Base-by-base conservation (phyloP, 805 yeast species). In the Wickerhamomyces xylosicus region DNA sequence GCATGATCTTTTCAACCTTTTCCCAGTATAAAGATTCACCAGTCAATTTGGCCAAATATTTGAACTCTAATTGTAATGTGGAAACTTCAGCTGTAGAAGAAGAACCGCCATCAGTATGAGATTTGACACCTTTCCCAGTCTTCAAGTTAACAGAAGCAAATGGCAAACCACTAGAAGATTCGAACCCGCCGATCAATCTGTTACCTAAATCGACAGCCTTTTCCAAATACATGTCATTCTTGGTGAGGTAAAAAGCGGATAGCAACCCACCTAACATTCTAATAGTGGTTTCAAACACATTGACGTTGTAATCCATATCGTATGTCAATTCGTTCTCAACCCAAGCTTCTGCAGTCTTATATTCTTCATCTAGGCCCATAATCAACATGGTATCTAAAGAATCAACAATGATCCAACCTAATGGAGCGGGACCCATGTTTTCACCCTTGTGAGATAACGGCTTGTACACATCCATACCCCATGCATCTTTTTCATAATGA, bases 331-430 rank as follows among this genome's bases (percentile, higher is more conserved):
- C 85, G 40, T 77, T 62, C 36, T 71, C 67, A 36, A 89, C 81
- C 95, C 95, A 89, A 5, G 72, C 55, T 43, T 75, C 71, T 5
- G 94, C 89, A 21, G 72, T 67, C 29, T 57, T 59, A 25, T 82
- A 63, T 51, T 84, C 87, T 9, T 73, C 77, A 6, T 70, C 59
- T 20, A 73, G 54, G 4, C 54, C 54, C 95, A 87, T 86, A 18
- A 87, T 43, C 63, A 77, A 69, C 66, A 89, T 59, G 0, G 96
- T 83, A 52, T 89, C 97, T 37, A 89, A 60, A 1, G 90, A 71
- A 57, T 87, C 96, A 5, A 89, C 92, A 50, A 87, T 79, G 54
- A 87, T 83, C 95, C 96, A 87, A 2, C 97, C 97, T 47, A 89
- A 59, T 2, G 96, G 96, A 38, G 67, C 48, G 37, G 78, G 74